Evolutionary conservation across 2,329 filamentous ascomycete genomes (phyloP), one percentile per base, ranked within the genome.

Genomic region (Diaporthe eres): DNA sequence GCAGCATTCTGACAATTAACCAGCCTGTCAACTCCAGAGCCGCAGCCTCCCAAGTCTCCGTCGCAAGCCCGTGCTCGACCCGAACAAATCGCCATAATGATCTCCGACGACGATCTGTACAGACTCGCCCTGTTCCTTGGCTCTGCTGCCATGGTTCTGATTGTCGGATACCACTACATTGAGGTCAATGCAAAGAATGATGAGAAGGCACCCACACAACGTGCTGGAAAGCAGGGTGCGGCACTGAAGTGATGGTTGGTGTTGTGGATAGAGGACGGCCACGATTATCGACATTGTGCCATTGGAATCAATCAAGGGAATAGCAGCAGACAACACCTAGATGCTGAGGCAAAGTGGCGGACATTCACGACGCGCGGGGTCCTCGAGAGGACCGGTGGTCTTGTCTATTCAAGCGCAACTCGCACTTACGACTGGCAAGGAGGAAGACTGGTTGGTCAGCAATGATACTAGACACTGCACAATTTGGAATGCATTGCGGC

Each of bases 141-240:
- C 87, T 94, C 92, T 74, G 91, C 93, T 55, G 92, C 96, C 78
- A 96, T 98, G 94, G 88, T 98, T 60, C 90, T 99, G 77, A 98
- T 98, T 79, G 92, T 99, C 42, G 86, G 98, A 39, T 98, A 99
- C 86, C 95, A 98, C 85, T 98, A 97, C 87, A 92, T 99, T 81
- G 96, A 98, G 84, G 91, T 98, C 87, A 98, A 99, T 83, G 91
- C 95, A n/a, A 88, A 80, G 75, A 82, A 85, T 63, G 78, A 80
- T 19, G 73, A 78, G 65, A 81, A 82, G 74, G 79, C 82, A 47
- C 81, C 79, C 57, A 78, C 79, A 10, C 77, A 81, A 25, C 37
- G n/a, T 60, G 61, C 68, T 71, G 75, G 70, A 44, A 77, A 75
- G 74, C 63, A 71, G 42, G 57, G 70, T n/a, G 75, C 63, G 6